These are phyloP conservation scores for Lactuca saligna DNA, from an alignment of 129 eudicot species.

Conservation along the genomic window DNA sequence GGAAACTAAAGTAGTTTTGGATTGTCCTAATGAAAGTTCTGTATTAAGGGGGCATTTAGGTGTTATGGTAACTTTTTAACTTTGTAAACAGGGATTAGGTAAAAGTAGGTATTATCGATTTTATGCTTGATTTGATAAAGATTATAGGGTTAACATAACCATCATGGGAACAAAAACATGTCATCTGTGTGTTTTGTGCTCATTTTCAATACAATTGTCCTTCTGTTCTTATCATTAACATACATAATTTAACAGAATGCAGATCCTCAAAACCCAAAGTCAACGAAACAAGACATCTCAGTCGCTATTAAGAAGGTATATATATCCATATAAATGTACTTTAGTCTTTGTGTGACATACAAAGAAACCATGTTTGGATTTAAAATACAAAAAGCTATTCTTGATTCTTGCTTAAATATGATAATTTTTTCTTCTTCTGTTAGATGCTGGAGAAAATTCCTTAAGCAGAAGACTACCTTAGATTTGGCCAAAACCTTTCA, in stretches of 20 bases:
- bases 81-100: neutral
- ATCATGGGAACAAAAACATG: neutral
- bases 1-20: neutral
- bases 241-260: conserved; percentile 27
- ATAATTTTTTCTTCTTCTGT: conserved; percentile 20
- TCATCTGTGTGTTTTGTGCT: neutral
- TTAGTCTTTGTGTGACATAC: neutral
- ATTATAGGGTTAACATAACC: neutral
- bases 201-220: neutral
- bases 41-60: neutral
- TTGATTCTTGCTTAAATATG: neutral
- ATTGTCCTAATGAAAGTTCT: neutral
- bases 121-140: neutral
- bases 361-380: neutral
- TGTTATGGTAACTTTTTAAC: too few species aligned
- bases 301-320: conserved; percentile 62
- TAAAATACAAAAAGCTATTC: neutral
- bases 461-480: conserved; percentile 30
- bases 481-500: conserved; percentile 23
- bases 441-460: conserved; percentile 54
- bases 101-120: neutral
- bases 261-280: conserved; percentile 49
- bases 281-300: conserved; percentile 72
- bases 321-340: conserved; percentile 3
- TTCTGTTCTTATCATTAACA: conserved; percentile 3